Conservation (phyloP, 2,329 filamentous ascomycete species). For the Fusarium sarcochroum region DNA sequence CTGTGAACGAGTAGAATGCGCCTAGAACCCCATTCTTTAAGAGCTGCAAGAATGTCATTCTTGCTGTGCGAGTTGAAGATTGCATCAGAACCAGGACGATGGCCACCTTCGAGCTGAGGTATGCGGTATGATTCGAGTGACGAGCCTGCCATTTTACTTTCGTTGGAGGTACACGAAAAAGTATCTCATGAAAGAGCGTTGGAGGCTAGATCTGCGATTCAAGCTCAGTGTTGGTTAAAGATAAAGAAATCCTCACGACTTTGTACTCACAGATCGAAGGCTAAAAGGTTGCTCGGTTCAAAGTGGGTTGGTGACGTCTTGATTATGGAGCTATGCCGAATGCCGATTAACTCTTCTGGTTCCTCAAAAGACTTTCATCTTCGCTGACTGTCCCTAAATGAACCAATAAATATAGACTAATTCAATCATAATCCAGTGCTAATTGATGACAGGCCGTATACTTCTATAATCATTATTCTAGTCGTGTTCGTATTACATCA, state of each 20-base stretch:
- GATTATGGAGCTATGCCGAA: conserved; percentile 11
- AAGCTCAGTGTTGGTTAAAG: fast-evolving
- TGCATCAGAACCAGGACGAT: conserved; percentile 15
- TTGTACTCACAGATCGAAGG: neutral
- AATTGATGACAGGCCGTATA: too few species aligned
- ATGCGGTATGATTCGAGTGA: conserved; percentile 2
- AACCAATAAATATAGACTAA: too few species aligned
- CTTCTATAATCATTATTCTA: too few species aligned
- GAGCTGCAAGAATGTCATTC: neutral
- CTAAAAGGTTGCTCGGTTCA: neutral
- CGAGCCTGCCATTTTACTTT: neutral
- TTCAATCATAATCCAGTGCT: too few species aligned
- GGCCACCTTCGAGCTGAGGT: conserved; percentile 14
- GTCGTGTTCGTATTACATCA: too few species aligned
- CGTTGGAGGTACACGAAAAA: neutral
- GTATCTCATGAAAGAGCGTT: too few species aligned
- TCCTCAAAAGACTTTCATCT: neutral
- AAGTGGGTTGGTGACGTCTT: conserved; percentile 30
- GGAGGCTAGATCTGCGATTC: fast-evolving
- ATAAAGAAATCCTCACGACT: neutral
- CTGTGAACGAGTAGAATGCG: conserved; percentile 16
- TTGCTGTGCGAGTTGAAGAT: conserved; percentile 29
- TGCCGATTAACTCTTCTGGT: neutral
- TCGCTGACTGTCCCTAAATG: neutral
- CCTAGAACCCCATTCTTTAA: neutral